Percentiles rank a stretch among this genome's conserved stretches.
These are phyloP conservation scores for Orbilia quercus DNA, from an alignment of 2,329 filamentous ascomycete genomes.

Conservation along the genomic window DNA sequence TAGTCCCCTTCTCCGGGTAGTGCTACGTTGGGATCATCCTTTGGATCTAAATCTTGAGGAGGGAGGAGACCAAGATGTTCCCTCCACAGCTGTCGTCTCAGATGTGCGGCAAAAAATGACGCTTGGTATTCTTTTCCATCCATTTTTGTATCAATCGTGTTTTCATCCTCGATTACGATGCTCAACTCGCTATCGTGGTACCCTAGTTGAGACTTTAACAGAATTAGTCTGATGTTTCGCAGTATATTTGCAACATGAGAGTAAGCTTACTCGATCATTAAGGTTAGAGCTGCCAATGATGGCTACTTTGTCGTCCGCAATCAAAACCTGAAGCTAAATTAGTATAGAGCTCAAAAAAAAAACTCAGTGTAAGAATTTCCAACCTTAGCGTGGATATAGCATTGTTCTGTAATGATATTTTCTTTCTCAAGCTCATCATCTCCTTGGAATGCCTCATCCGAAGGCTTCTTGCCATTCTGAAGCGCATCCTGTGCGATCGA, in stretches of 20 bases:
- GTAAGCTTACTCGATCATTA: conserved; percentile 74
- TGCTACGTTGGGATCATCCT: conserved; percentile 76
- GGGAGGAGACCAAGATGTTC: conserved; percentile 87
- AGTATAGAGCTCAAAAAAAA: conserved; percentile 15
- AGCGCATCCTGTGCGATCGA: conserved; percentile 84
- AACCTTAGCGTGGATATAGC: conserved; percentile 94
- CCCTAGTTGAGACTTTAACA: conserved; percentile 75
- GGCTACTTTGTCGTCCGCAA: conserved; percentile 85
- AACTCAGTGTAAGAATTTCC: conserved; percentile 55
- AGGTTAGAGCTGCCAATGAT: conserved; percentile 90
- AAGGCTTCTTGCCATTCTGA: conserved; percentile 73
- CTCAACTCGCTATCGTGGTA: conserved; percentile 91
- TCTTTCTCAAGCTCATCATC: conserved; percentile 79
- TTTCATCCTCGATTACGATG: conserved; percentile 87
- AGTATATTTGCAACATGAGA: conserved; percentile 58
- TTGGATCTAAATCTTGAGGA: conserved; percentile 76
- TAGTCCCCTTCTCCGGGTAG: conserved; percentile 73
- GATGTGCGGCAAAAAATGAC: conserved; percentile 81
- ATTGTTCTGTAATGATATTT: conserved; percentile 93
- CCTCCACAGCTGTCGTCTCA: conserved; percentile 85
- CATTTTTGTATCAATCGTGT: conserved; percentile 78
- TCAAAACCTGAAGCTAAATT: conserved; percentile 67
- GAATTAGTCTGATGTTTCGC: not conserved
- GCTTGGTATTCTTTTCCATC: conserved; percentile 80
- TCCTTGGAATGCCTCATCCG: conserved; percentile 81